A percentile compares a stretch with the other conserved stretches of the same genome.
Evolutionary conservation across 352 stramenopile genomes (phyloP).

Genomic region (Globisporangium recalcitrans): DNA sequence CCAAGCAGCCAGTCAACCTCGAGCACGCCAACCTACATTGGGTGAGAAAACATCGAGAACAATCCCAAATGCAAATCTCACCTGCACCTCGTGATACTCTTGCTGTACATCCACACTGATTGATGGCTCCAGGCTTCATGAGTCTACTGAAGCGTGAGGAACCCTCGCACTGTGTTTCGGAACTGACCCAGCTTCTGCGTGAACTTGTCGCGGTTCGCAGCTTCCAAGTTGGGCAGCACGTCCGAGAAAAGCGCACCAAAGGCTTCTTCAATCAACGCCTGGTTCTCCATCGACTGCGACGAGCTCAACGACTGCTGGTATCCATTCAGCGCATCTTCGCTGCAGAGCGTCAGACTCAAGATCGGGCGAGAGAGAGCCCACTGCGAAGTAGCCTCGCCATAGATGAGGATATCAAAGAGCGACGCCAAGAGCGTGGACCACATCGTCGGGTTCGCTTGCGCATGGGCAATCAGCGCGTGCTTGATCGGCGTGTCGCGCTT

Average conservation of each 20-base stretch:
- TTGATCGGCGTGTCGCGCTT: conserved; percentile 95
- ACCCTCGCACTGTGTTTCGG: conserved; percentile 91
- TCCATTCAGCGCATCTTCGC: conserved; percentile 84
- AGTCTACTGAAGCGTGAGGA: conserved; percentile 89
- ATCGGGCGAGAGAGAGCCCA: conserved; percentile 98
- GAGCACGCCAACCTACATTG: background rate
- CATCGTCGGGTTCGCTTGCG: conserved; percentile 91
- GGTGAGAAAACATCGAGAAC: background rate
- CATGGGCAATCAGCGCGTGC: conserved; percentile 88
- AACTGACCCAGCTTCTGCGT: conserved; percentile 97
- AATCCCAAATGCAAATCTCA: background rate
- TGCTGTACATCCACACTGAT: background rate
- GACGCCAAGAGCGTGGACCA: conserved; percentile 84
- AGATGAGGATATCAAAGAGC: conserved; percentile 97
- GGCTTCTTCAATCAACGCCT: conserved; percentile 91
- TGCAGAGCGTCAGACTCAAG: conserved; percentile 95
- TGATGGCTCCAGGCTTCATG: conserved; percentile 1
- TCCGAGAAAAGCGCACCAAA: conserved; percentile 95
- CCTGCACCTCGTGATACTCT: background rate
- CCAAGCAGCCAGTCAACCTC: background rate
- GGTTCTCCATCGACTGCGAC: conserved; percentile 92
- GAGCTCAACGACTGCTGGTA: conserved; percentile 95
- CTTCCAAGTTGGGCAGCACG: conserved; percentile 94
- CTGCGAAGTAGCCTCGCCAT: conserved; percentile 95
- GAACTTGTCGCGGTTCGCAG: conserved; percentile 97